Evolutionary conservation across 768 basidiomycete genomes (phyloP), one percentile per base, ranked within the genome.

Genomic region (Trichaptum fuscoviolaceum): DNA sequence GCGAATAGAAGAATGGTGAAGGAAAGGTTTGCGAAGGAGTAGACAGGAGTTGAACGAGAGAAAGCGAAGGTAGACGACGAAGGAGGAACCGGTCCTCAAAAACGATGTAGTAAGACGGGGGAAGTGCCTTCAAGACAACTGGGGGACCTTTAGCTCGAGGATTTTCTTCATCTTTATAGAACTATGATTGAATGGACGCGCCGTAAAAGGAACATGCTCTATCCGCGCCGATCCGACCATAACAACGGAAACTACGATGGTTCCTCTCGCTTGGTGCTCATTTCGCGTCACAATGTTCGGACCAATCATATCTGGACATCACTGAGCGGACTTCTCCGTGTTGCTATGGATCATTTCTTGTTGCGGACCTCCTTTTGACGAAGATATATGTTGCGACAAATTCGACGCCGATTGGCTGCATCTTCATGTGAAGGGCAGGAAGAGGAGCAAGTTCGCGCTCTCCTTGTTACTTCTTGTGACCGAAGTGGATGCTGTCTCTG

Each of bases 21-120:
- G 57, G 7, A 58, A 63, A 60, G 61, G 63, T 68, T 12, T 20
- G 42, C 3, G 42, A 52, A 52, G 42, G 42, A 52, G 42, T 52
- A 52, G 42, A 52, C 42, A 52, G 42, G 42, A 52, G 12, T 52
- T 20, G 20, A 52, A 15, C 42, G 20, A 52, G 15, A 12, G 20
- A 52, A 52, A 52, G 42, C 20, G 42, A 52, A 52, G 42, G 42
- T 5, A 20, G 42, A 52, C 42, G 42, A 52, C 42, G 42, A 52
- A 52, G 42, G 42, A 52, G 42, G 42, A 52, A 52, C 42, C 42
- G 42, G 42, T 52, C 42, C 42, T 52, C 42, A 12, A 52, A 52
- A 52, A 52, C 42, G 42, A 52, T 52, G 42, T 52, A 52, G 42
- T 52, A 52, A 52, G 42, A 52, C 20, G 42, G 42, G 42, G 42